Evolutionary conservation across 345 rosid genomes (phyloP).

Genomic region (Rhizophora mangle): DNA sequence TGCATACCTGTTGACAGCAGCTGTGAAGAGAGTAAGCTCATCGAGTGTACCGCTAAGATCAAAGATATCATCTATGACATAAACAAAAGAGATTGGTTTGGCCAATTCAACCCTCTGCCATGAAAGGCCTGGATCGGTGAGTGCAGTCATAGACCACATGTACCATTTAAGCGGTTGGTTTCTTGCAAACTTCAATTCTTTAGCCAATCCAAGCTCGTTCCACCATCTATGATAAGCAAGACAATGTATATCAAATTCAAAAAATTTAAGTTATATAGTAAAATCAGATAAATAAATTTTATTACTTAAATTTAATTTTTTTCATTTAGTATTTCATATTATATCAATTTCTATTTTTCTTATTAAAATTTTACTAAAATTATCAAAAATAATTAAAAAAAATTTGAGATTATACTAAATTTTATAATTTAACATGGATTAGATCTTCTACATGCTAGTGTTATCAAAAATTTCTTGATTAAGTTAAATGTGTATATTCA

Average conservation of each 20-base stretch:
- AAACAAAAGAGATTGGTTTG: constrained; percentile 50
- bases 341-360: no score
- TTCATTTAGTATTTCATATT: no score
- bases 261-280: no score
- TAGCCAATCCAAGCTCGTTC: constrained; percentile 41
- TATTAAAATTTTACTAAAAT: no score
- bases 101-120: constrained; percentile 44
- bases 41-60: constrained; percentile 41
- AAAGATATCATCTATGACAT: constrained; percentile 52
- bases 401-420: no score
- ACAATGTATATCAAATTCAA: neutral
- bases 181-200: constrained; percentile 45
- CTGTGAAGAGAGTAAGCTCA: constrained; percentile 44
- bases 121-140: constrained; percentile 44
- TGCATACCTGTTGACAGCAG: constrained; percentile 35
- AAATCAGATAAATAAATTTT: no score
- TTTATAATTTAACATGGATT: no score
- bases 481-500: no score
- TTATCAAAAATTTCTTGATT: no score
- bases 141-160: constrained; percentile 43
- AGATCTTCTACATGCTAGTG: no score
- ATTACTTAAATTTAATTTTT: no score
- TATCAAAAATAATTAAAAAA: no score
- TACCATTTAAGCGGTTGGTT: constrained; percentile 54
- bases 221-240: constrained; percentile 46